Base-by-base conservation (phyloP, 1,284 basidiomycete species). In the Moesziomyces parantarcticus region DNA sequence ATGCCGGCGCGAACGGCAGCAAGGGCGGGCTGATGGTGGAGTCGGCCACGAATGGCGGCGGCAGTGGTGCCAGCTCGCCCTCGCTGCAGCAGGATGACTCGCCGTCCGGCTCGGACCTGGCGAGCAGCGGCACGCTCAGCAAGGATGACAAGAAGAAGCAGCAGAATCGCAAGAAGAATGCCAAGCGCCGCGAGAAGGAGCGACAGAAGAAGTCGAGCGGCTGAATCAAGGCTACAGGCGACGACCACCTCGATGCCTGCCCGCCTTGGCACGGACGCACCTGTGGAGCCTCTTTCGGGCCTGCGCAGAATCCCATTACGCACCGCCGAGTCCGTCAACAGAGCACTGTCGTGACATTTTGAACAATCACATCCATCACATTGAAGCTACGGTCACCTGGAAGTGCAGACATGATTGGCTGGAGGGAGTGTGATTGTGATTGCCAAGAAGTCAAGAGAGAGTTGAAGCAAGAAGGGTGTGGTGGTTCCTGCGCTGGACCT, bases 111-210 rank as follows among this genome's bases (percentile, higher is more conserved):
- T 67, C 63, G 13, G 69, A 73, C n/a, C 57, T 64, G 4, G 64
- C 57, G 32, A 60, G 39, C 56, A 71, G 58, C 55, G 62, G 55
- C 10, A 64, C 64, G 2, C 39, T 60, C 53, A 64, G 55, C 54
- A 60, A 60, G 50, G 65, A 60, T n/a, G 69, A 67, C 43, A 73
- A 68, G 48, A 73, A 68, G 58, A 60, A 56, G 43, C 46, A 50
- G 14, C 64, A 67, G 42, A 73, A 53, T 7, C 62, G 64, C 42
- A 73, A 73, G 60, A 73, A 70, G 70, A 68, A 70, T 39, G 63
- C 60, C 20, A 65, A 76, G 44, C 60, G 61, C 5, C 57, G 61
- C 7, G 64, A 76, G 50, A 69, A 66, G 61, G 59, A 75, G 70
- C 64, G 44, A 41, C 58, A 60, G 53, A 60, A 65, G 21, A 66